Evolutionary conservation across 1,139 yeast genomes (phyloP), one percentile per base, ranked within the genome.

Genomic region (Saccharomyces pastorianus): DNA sequence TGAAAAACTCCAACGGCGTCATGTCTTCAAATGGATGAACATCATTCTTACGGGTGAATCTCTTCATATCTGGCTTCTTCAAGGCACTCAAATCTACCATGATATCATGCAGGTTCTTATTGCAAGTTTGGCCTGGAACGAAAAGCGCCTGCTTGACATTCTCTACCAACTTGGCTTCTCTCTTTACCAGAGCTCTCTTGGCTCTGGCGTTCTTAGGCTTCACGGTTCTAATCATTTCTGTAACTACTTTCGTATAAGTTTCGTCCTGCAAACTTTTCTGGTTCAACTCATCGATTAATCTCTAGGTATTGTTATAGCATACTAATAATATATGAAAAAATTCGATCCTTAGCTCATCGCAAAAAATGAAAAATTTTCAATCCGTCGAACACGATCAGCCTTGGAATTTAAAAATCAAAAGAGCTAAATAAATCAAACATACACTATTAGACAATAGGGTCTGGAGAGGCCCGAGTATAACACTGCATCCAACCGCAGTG

Each of bases 201-300:
- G 97, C 82, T 69, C 99, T 89, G 56, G 97, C 97, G 68, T 86
- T 93, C 74, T 90, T 91, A 50, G 99, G 98, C 61, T 86, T 85
- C 71, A 81, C 77, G 48, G 86, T 81, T 75, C 88, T 82, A 62
- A 84, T 83, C 89, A 83, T 83, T 17, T 32, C 23, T 20, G 23
- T 20, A 20, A 20, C 23, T 20, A 20, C 23, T n/a, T 7, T 38
- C 44, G 23, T 38, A 25, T 13, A 8, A 38, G 5, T 38, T 5
- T 20, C 9, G 6, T 38, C 44, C 6, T 38, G 20, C 5, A 6
- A 9, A 4, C 25, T 38, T 17, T 20, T 20, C 23, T 25, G 44
- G 25, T 38, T 9, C 25, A 2, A 9, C 44, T 38, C 44, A 38
- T 38, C 44, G 13, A 20, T 17, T 20, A 38, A 38, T 38, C 25